Percentiles rank a stretch among this genome's conserved stretches.
Conservation (phyloP, 768 basidiomycete genomes). For the Amanita pallidorosea region DNA sequence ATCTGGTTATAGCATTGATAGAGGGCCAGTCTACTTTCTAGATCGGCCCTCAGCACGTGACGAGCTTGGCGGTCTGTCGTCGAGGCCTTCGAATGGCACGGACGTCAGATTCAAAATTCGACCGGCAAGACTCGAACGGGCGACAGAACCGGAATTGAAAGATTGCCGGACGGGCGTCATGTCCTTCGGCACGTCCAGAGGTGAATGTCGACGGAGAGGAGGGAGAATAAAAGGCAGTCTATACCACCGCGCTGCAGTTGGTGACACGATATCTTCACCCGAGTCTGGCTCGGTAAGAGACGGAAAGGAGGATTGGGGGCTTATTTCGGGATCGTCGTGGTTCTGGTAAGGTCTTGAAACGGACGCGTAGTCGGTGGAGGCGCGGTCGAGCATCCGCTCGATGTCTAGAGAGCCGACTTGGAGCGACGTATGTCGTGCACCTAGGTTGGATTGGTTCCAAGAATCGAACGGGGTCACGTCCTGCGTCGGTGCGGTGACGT, state of each 20-base stretch:
- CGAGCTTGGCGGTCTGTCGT: not conserved
- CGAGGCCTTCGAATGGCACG: not conserved
- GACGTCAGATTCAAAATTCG: not conserved
- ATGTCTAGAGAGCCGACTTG: constrained; percentile 31
- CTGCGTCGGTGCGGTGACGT: not conserved
- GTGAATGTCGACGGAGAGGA: constrained; percentile 14
- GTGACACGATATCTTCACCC: not conserved
- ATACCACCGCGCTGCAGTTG: not conserved
- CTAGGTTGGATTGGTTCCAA: not conserved
- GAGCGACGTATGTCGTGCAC: constrained; percentile 11
- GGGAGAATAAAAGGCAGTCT: not conserved
- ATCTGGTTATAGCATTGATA: no score
- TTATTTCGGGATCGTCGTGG: no score
- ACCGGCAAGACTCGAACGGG: not conserved
- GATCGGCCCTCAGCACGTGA: no score
- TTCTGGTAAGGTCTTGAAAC: no score
- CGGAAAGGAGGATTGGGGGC: not conserved
- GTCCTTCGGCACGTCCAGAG: constrained; percentile 21
- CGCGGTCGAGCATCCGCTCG: constrained; percentile 43
- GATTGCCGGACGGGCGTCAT: constrained; percentile 6
- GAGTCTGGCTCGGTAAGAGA: not conserved
- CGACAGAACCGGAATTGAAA: not conserved
- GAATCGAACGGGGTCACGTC: not conserved
- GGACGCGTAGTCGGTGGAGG: not conserved
- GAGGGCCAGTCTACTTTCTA: no score